These are phyloP conservation scores for Claviceps digitariae DNA, from an alignment of 2,329 filamentous ascomycete species.

Conservation along the genomic window DNA sequence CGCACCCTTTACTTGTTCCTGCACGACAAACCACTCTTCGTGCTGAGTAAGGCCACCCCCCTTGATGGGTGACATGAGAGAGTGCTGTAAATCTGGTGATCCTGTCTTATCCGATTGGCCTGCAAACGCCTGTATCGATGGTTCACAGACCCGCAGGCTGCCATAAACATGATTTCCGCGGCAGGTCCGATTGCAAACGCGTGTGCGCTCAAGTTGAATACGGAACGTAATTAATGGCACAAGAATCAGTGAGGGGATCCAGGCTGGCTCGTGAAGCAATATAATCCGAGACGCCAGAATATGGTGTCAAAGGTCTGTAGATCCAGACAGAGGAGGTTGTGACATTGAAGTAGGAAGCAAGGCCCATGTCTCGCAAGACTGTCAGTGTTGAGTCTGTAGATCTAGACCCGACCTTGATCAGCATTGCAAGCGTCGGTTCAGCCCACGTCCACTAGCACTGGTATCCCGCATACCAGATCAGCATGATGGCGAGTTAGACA, in stretches of 20 bases:
- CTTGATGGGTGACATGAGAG: neutral
- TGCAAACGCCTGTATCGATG: neutral
- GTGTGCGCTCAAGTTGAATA: too few species aligned
- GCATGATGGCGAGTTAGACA: too few species aligned
- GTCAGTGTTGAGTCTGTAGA: neutral
- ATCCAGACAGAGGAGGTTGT: neutral
- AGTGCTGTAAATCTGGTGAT: neutral
- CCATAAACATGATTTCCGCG: neutral
- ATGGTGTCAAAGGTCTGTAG: neutral
- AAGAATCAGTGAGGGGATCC: neutral
- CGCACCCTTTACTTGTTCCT: neutral
- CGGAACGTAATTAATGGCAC: neutral
- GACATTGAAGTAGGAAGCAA: neutral
- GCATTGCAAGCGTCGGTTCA: too few species aligned
- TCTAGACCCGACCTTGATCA: neutral
- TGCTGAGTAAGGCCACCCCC: neutral
- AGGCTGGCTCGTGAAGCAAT: neutral
- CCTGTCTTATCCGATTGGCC: neutral
- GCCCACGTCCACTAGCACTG: too few species aligned
- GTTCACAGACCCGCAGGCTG: neutral
- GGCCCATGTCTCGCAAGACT: neutral
- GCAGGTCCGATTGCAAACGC: too few species aligned
- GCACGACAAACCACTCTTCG: neutral
- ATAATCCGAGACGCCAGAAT: neutral
- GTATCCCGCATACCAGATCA: too few species aligned